Percentiles rank a stretch among this genome's conserved stretches.
Conservation (phyloP, 306 rosid genomes). For the Acmispon strigosus region DNA sequence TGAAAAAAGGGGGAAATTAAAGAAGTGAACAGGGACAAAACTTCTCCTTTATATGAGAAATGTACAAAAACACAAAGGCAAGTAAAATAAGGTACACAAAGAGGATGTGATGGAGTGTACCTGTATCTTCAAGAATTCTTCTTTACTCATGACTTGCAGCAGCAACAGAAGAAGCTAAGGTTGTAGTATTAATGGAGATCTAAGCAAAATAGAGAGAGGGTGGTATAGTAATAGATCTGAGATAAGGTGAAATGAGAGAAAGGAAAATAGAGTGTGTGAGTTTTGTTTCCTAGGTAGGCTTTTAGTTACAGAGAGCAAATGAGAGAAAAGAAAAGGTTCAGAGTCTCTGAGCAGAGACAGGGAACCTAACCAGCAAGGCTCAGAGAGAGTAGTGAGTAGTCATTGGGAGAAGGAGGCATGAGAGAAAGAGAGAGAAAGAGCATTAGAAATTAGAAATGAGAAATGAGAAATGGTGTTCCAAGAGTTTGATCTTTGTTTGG, state of each 20-base stretch:
- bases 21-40: background rate
- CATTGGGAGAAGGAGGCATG: background rate
- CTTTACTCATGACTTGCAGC: constrained; percentile 73
- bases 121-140: constrained; percentile 96
- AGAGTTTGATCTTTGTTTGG: constrained; percentile 26
- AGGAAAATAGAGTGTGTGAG: background rate
- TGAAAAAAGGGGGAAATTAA: background rate
- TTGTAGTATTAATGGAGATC: constrained; percentile 13
- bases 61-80: background rate
- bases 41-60: background rate
- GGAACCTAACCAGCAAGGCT: constrained; percentile 19
- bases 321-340: constrained; percentile 15
- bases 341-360: constrained; percentile 39
- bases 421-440: too few relatives aligned
- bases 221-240: background rate
- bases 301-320: background rate
- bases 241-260: background rate
- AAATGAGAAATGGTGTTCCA: constrained; percentile 12
- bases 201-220: constrained; percentile 1
- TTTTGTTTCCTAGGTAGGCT: background rate
- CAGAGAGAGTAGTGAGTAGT: constrained; percentile 26
- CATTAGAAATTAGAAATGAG: too few relatives aligned
- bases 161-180: constrained; percentile 20
- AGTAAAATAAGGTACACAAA: background rate
- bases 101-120: too few relatives aligned